Conservation (phyloP, 2,329 filamentous ascomycete species). For the Pseudogymnoascus sp. region DNA sequence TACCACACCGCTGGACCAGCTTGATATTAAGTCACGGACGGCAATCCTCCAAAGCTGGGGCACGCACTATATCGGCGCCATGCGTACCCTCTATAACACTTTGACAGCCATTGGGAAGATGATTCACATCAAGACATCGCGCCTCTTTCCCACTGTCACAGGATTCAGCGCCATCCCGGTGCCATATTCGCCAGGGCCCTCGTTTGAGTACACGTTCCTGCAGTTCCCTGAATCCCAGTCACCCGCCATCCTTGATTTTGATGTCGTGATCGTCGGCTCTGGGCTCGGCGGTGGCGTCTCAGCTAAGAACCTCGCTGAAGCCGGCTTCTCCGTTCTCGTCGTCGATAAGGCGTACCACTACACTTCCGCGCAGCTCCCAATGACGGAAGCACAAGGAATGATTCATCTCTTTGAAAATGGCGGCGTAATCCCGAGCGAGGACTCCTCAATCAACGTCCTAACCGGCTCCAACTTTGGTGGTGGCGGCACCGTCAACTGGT, state of each 20-base stretch:
- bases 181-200: slow-evolving; percentile 32
- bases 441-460: slow-evolving; percentile 52
- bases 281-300: slow-evolving; percentile 78
- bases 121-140: slow-evolving; percentile 41
- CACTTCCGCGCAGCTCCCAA: slow-evolving; percentile 63
- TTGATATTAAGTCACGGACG: slow-evolving; percentile 54
- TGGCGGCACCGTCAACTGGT: slow-evolving; percentile 86
- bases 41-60: slow-evolving; percentile 57
- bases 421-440: slow-evolving; percentile 49
- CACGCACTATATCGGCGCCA: slow-evolving; percentile 45
- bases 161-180: slow-evolving; percentile 51
- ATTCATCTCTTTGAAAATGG: slow-evolving; percentile 63
- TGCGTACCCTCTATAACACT: slow-evolving; percentile 50
- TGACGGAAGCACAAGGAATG: slow-evolving; percentile 55
- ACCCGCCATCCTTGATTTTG: slow-evolving; percentile 61
- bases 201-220: slow-evolving; percentile 28
- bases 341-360: slow-evolving; percentile 79
- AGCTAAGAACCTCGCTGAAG: slow-evolving; percentile 73
- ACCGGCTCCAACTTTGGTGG: slow-evolving; percentile 75
- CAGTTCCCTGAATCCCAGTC: slow-evolving; percentile 24
- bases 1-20: slow-evolving; percentile 52
- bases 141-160: slow-evolving; percentile 46
- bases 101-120: slow-evolving; percentile 46
- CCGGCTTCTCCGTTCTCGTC: slow-evolving; percentile 68
- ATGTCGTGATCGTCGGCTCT: slow-evolving; percentile 79